phyloP scores from a whole-genome alignment of 495 filamentous ascomycete species.

The Penicillium macrosclerotiorum region DNA sequence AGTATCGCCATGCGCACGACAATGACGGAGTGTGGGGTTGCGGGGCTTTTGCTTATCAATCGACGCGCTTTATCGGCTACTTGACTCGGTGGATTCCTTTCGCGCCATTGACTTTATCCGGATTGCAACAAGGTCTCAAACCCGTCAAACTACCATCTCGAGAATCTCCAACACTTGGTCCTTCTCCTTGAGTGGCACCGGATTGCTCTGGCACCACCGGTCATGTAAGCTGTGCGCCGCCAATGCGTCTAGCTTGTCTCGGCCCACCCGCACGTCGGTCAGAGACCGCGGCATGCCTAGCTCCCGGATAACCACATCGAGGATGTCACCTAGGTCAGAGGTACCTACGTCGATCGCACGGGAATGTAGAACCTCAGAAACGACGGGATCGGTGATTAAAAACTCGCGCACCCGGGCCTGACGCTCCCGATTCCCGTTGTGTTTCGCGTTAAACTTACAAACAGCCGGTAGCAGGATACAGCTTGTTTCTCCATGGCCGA shows the following conservation, averaged over 20 bases:
- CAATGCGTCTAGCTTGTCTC: constrained; percentile 49
- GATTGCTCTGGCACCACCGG: constrained; percentile 48
- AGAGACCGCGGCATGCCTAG: constrained; percentile 56
- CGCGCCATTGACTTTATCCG: background rate
- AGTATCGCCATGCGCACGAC: too few species aligned
- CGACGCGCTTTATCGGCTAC: background rate
- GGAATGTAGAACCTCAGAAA: constrained; percentile 40
- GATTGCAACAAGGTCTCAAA: too few species aligned
- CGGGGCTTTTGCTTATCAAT: constrained; percentile 28
- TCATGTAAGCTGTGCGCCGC: constrained; percentile 54
- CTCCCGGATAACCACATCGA: constrained; percentile 54
- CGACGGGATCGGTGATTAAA: constrained; percentile 45
- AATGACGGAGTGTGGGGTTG: constrained; percentile 12
- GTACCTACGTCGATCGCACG: constrained; percentile 32
- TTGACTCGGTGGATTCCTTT: too few species aligned
- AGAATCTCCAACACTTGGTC: constrained; percentile 56
- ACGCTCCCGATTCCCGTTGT: constrained; percentile 43
- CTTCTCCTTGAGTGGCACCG: constrained; percentile 47
- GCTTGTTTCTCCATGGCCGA: constrained; percentile 65
- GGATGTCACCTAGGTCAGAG: constrained; percentile 51
- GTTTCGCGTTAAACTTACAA: constrained; percentile 55
- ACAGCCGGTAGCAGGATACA: constrained; percentile 63
- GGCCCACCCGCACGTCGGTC: constrained; percentile 52
- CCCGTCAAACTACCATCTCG: constrained; percentile 45
- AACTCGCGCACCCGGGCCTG: constrained; percentile 49